Evolutionary conservation across 371 early-diverging fungal genomes (phyloP).

Genomic region (Mortierella sp.): DNA sequence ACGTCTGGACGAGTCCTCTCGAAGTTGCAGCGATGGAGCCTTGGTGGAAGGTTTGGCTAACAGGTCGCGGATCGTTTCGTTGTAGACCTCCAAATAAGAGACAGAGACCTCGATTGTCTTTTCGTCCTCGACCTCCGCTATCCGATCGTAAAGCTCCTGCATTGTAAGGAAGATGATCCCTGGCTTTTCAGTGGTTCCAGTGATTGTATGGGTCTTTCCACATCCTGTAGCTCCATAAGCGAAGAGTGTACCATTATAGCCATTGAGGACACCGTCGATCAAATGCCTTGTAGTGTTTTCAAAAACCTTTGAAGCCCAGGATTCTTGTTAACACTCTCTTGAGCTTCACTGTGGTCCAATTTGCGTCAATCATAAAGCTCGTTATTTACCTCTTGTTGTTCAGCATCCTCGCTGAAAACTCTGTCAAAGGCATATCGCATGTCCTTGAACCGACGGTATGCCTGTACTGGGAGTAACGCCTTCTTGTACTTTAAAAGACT

Average conservation of each 20-base stretch:
- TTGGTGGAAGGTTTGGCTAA: slow-evolving; percentile 54
- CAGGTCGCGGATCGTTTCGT: slow-evolving; percentile 94
- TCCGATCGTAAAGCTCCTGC: slow-evolving; percentile 75
- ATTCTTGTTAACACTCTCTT: background rate
- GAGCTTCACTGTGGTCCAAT: background rate
- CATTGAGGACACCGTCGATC: slow-evolving; percentile 63
- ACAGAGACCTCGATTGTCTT: slow-evolving; percentile 64
- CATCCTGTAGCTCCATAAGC: slow-evolving; percentile 89
- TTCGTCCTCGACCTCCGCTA: slow-evolving; percentile 61
- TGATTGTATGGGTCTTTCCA: slow-evolving; percentile 82
- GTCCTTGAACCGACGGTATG: slow-evolving; percentile 52
- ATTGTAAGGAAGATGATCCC: slow-evolving; percentile 82
- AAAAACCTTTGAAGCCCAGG: slow-evolving; percentile 46
- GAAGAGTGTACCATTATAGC: slow-evolving; percentile 79
- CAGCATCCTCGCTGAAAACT: slow-evolving; percentile 64
- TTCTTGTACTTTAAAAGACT: slow-evolving; percentile 39
- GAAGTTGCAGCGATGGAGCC: slow-evolving; percentile 62
- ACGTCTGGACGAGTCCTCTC: slow-evolving; percentile 75
- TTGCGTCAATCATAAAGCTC: background rate
- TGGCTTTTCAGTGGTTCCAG: slow-evolving; percentile 71
- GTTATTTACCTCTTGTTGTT: slow-evolving; percentile 60
- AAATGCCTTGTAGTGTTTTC: slow-evolving; percentile 61
- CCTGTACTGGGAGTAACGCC: slow-evolving; percentile 32
- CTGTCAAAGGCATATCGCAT: slow-evolving; percentile 68
- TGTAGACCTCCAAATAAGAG: slow-evolving; percentile 95